Base-by-base conservation (phyloP, 306 rosid genomes). In the Cicer cuneatum region DNA sequence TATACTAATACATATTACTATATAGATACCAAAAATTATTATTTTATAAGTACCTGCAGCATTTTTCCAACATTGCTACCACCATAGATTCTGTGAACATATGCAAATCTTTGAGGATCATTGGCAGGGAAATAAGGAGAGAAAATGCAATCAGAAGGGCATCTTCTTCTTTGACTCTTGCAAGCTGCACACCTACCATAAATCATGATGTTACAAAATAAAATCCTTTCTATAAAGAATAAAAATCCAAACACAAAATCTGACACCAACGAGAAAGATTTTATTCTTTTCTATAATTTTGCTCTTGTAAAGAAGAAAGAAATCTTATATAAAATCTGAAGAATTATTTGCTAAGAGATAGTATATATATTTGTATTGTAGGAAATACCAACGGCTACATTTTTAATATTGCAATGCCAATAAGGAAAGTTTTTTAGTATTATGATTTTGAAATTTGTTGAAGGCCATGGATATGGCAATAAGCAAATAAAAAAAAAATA, bases 21-120 rank as follows among this genome's bases (percentile, higher is more conserved):
- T 54, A 42, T 41, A 76, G 11, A 46, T 46, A 11, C 35, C 11
- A 46, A 10, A 46, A 11, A 46, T 46, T 6, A 9, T 16, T 6
- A 43, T 7, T 21, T 21, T 19, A 65, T 40, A 62, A 35, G 72
- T 77, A 94, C 97, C 91, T 83, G 84, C 52, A 94, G 97, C 85
- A 90, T 82, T 75, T 83, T 90, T 39, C 84, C 89, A n/a, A 91
- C 92, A 66, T 90, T 90, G 80, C 84, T 84, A 41, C 90, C 87
- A 79, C 97, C 97, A 75, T 84, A 90, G 40, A 91, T 88, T 84
- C 69, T 79, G 42, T 94, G 96, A 79, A 91, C 96, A 54, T 10
- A 69, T 18, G 89, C 76, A 83, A 91, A 91, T 87, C 85, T 90
- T 86, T 88, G 83, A 83, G 90, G 93, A 82, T 91, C 83, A 49